A percentile compares a stretch with the other conserved stretches of the same genome.
Evolutionary conservation across 768 basidiomycete genomes (phyloP).

Genomic region (Rhizopogon vulgaris): DNA sequence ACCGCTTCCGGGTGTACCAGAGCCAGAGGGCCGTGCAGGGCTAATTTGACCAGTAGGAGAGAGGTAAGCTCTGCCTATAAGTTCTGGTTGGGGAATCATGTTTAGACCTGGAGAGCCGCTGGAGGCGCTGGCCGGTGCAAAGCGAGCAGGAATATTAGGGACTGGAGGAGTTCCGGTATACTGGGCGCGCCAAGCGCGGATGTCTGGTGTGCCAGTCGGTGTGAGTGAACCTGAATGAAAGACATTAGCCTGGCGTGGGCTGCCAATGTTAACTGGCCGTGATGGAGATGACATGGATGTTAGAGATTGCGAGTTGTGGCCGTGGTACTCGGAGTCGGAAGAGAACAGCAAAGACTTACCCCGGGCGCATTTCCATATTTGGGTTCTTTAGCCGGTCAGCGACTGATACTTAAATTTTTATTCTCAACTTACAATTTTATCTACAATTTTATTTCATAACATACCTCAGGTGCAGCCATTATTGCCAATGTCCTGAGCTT

Average conservation of each 20-base stretch:
- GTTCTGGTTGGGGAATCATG: constrained; percentile 7
- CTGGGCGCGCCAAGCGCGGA: constrained; percentile 58
- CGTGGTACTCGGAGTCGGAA: background rate
- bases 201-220: constrained; percentile 55
- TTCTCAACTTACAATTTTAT: too few species aligned
- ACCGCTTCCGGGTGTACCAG: constrained; percentile 24
- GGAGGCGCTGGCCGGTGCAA: constrained; percentile 38
- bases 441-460: too few species aligned
- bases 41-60: constrained; percentile 32
- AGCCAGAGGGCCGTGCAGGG: constrained; percentile 27
- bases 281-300: constrained; percentile 47
- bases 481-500: too few species aligned
- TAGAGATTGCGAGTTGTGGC: background rate
- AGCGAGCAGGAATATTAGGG: constrained; percentile 48
- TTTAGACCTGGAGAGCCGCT: constrained; percentile 7
- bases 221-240: constrained; percentile 20
- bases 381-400: background rate
- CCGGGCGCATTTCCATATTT: background rate
- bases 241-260: constrained; percentile 16
- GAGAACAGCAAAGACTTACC: background rate
- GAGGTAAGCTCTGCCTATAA: constrained; percentile 12
- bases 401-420: too few species aligned
- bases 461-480: too few species aligned
- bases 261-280: constrained; percentile 46
- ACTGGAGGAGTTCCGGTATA: constrained; percentile 53